A percentile compares a stretch with the other conserved stretches of the same genome.
phyloP scores from a whole-genome alignment of 2,329 filamentous ascomycete genomes.

The Cryphonectria parasitica region DNA sequence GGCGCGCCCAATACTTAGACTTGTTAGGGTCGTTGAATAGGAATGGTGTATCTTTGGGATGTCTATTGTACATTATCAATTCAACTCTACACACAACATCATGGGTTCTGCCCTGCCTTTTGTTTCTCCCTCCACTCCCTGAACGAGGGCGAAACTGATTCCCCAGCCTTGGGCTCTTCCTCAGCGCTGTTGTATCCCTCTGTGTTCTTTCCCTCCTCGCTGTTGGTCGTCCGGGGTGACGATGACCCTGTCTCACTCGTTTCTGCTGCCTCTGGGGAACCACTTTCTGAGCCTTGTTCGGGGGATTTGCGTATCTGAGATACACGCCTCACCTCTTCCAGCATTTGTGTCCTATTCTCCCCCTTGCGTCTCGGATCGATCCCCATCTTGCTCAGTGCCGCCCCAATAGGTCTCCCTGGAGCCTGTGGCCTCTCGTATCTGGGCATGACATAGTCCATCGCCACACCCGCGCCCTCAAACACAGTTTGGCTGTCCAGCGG shows the following conservation, averaged over 20 bases:
- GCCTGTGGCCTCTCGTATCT: not conserved
- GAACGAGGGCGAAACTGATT: conserved; percentile 13
- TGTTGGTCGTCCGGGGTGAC: not conserved
- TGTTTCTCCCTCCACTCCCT: conserved; percentile 25
- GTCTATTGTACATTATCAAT: conserved; percentile 9
- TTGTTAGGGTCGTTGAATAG: not conserved
- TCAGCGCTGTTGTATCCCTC: not conserved
- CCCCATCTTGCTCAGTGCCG: not conserved
- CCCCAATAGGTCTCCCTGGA: not conserved
- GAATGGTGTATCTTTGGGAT: not conserved
- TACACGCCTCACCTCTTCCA: not conserved
- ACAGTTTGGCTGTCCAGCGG: conserved; percentile 41
- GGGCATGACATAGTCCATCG: conserved; percentile 7
- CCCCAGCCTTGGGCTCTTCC: not conserved
- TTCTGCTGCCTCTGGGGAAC: not conserved
- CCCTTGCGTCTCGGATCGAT: too few species aligned
- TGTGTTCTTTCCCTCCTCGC: not conserved
- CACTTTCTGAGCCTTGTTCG: not conserved
- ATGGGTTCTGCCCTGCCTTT: not conserved
- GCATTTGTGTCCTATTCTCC: not conserved
- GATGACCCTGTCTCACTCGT: not conserved
- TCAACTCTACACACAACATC: not conserved
- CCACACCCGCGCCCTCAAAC: conserved; percentile 35
- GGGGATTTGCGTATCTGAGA: not conserved
- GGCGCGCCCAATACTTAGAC: not conserved